Conservation (phyloP, 2,329 filamentous ascomycete species). For the Fusarium nygamai region DNA sequence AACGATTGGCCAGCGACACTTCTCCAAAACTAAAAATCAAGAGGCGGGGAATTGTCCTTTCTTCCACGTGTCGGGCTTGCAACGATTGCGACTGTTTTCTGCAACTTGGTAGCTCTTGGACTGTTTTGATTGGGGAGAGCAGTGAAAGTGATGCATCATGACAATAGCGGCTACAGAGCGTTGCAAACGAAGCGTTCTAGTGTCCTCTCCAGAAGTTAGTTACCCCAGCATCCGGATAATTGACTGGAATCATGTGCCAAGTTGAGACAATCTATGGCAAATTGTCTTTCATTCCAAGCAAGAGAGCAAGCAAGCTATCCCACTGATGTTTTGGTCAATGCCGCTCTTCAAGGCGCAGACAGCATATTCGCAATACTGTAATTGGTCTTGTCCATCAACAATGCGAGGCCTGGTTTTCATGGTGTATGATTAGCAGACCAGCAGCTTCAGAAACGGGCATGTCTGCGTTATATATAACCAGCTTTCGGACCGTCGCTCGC, state of each 20-base stretch:
- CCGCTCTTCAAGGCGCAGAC: neutral
- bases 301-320: neutral
- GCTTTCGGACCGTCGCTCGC: conserved; percentile 26
- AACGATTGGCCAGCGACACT: conserved; percentile 18
- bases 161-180: neutral
- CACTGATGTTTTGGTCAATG: neutral
- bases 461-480: neutral
- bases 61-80: conserved; percentile 28
- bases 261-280: neutral
- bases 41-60: conserved; percentile 25
- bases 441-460: neutral
- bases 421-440: neutral
- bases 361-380: neutral
- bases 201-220: neutral
- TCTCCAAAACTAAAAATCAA: conserved; percentile 8
- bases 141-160: neutral
- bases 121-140: conserved; percentile 6
- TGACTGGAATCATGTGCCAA: neutral
- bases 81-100: conserved; percentile 4
- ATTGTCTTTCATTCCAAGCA: neutral
- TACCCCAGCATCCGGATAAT: neutral
- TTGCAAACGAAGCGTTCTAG: neutral
- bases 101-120: neutral
- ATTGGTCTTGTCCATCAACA: neutral
- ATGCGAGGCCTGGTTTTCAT: neutral